phyloP scores from a whole-genome alignment of 345 rosid genomes.

The Rhodomyrtus tomentosa region DNA sequence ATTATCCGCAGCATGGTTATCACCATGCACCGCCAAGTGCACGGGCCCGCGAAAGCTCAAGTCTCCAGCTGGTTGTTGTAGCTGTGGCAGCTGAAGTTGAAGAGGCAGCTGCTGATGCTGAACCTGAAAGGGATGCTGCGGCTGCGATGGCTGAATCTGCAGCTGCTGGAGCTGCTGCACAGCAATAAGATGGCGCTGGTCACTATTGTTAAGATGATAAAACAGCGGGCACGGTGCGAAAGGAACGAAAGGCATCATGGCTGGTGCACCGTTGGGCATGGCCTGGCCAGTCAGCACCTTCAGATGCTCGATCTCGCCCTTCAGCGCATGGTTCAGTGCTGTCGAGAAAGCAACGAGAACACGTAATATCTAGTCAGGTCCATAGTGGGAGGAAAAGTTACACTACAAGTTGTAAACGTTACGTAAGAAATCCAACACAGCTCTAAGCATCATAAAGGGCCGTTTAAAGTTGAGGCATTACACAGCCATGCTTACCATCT shows the following conservation, averaged over 20 bases:
- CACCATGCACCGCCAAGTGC: constrained; percentile 30
- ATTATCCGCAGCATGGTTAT: constrained; percentile 22
- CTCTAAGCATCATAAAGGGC: neutral
- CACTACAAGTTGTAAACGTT: neutral
- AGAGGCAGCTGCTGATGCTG: constrained; percentile 9
- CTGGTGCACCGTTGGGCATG: constrained; percentile 50
- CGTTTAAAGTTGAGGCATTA: neutral
- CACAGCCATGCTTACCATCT: constrained; percentile 38
- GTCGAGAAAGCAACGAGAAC: neutral
- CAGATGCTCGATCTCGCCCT: constrained; percentile 93
- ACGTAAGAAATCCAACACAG: neutral
- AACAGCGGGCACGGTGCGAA: constrained; percentile 56
- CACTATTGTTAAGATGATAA: constrained; percentile 41
- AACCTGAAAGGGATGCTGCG: constrained; percentile 12
- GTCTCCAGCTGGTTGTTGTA: constrained; percentile 3
- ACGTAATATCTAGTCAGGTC: neutral
- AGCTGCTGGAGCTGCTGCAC: constrained; percentile 90
- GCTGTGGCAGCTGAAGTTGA: constrained; percentile 8
- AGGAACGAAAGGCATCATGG: constrained; percentile 54
- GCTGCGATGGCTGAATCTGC: constrained; percentile 82
- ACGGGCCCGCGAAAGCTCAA: constrained; percentile 1
- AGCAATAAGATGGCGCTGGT: constrained; percentile 58
- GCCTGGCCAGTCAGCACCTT: constrained; percentile 67
- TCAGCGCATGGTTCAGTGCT: constrained; percentile 85
- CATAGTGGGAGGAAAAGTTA: neutral